Conservation (phyloP, 2,329 filamentous ascomycete species). For the Fusarium pseudocircinatum region DNA sequence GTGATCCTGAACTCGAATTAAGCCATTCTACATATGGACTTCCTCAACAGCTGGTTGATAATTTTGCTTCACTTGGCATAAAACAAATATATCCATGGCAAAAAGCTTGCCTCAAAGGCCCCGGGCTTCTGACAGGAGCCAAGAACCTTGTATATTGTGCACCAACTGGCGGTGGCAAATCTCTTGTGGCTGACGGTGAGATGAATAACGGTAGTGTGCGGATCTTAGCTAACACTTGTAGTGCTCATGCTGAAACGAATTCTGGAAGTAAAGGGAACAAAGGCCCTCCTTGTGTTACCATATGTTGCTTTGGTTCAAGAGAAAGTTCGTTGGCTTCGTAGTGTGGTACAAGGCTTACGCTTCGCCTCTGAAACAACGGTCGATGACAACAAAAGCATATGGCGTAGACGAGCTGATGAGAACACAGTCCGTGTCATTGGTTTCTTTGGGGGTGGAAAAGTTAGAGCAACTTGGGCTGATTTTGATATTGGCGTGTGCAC, state of each 20-base stretch:
- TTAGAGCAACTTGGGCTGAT: constrained; percentile 73
- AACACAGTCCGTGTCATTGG: constrained; percentile 72
- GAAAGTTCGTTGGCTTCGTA: constrained; percentile 78
- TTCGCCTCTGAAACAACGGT: constrained; percentile 48
- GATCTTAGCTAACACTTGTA: constrained; percentile 28
- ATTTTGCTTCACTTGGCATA: constrained; percentile 74
- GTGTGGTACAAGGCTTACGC: constrained; percentile 69
- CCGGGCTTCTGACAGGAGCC: constrained; percentile 70
- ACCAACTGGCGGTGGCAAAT: constrained; percentile 82
- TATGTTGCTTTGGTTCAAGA: constrained; percentile 85
- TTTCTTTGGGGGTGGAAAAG: constrained; percentile 79
- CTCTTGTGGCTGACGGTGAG: constrained; percentile 71
- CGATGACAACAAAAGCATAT: constrained; percentile 54
- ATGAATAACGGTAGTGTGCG: not conserved
- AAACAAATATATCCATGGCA: constrained; percentile 82
- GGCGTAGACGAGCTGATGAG: constrained; percentile 65
- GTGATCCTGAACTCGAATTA: constrained; percentile 68
- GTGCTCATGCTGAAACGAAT: constrained; percentile 78
- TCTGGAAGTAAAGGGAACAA: constrained; percentile 69
- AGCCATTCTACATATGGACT: constrained; percentile 71
- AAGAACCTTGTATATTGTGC: constrained; percentile 82
- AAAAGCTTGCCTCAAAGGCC: constrained; percentile 75
- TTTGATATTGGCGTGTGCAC: constrained; percentile 84
- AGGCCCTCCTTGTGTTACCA: constrained; percentile 77
- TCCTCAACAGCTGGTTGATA: constrained; percentile 67